Evolutionary conservation across 2,329 filamentous ascomycete genomes (phyloP), one percentile per base, ranked within the genome.

Genomic region (Blastomyces percursus): DNA sequence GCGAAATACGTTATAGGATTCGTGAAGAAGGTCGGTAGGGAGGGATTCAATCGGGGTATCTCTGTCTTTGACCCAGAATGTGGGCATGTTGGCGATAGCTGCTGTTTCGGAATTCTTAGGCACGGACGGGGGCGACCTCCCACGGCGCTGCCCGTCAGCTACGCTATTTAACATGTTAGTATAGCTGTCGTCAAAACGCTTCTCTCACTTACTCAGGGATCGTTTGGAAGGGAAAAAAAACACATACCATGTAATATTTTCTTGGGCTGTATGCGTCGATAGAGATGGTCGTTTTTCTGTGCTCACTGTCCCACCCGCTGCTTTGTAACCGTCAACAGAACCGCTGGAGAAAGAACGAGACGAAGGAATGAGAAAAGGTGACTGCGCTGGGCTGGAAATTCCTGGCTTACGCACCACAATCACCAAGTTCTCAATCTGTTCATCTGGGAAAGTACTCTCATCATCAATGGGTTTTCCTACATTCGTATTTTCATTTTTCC

Each of bases 331-430:
- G 73, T 85, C 79, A 72, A 84, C 79, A 59, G 78, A 82, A 65
- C 80, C 78, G 71, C 84, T 82, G 65, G 81, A 82, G 72, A 82
- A 82, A 24, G 79, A 82, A 71, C 79, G 76, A 24, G 76, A 75
- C 30, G 75, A 74, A 48, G 74, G 67, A 60, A 70, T 74, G 67
- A 77, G 76, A 67, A 73, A 76, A 38, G 74, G 71, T 63, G 70
- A 67, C 57, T 68, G 70, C 11, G 68, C 69, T 67, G 72, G 66
- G 66, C 71, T 69, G 64, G 70, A 65, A 70, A 67, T 70, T 69
- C 70, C 71, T 69, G 74, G 74, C 61, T 74, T 77, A 67, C 75
- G 79, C 61, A 84, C 79, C 65, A 85, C 75, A 64, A 83, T 81
- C 51, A 77, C 78, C 65, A 85, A 75, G 62, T 75, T 75, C 66